Evolutionary conservation across 257 asterid species (phyloP), one percentile per base, ranked within the genome.

Genomic region (Gardenia jasminoides): DNA sequence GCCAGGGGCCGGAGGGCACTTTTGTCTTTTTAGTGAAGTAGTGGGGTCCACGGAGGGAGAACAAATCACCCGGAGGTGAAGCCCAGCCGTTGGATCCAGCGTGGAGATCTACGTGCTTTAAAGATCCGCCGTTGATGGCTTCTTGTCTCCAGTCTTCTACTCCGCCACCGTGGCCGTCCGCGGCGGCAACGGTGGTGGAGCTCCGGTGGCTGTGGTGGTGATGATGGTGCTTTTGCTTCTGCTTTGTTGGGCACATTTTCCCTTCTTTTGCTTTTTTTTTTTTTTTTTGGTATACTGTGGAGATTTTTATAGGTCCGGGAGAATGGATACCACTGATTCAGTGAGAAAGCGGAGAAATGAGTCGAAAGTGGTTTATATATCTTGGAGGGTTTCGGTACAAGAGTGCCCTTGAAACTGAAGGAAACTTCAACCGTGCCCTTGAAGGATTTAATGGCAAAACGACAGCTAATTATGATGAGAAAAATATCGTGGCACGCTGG

Each of bases 11-110:
- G 48, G 98, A 89, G 1, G 94, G 94, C 24, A 56, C 36, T 86
- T 94, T 93, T 22, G 83, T 52, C 81, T 83, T 94, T 71, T 82
- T 90, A 10, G 95, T 52, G 72, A 90, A 88, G 90, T 90, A 94
- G 81, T 90, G 87, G 4, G 88, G 91, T 33, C 92, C 94, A 0
- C 99, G 98, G 77, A 94, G 87, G 48, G 77, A 72, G 89, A 94
- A 93, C 0, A 86, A 67, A 7, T 93, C 94, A 0, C 98, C 98
- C 0, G 98, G 98, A 3, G 98, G 98, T 36, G 98, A 91, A 6
- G 98, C 97, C 98, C 98, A 94, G 46, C 98, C 98, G 85, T 92
- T 94, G 81, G 92, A 58, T 78, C 98, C 98, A 16, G 80, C 84
- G 52, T 82, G 80, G 76, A 89, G 89, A 82, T 92, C 97, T 12